Evolutionary conservation across 768 basidiomycete genomes (phyloP), one percentile per base, ranked within the genome.

Genomic region (Tricholomella constricta): DNA sequence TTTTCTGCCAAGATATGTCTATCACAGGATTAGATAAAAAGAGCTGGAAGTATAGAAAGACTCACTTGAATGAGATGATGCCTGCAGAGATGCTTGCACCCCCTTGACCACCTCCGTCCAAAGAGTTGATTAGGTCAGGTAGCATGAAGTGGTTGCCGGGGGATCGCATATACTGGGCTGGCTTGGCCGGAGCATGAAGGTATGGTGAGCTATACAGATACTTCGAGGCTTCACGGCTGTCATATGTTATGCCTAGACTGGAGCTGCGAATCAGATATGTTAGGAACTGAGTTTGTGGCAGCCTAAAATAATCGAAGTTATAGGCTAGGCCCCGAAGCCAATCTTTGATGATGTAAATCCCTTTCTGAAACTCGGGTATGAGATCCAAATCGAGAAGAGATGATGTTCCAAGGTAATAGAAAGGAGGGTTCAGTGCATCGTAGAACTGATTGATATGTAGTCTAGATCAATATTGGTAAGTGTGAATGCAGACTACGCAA

Each of bases 351-450:
- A 75, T 65, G 6, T 63, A 60, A 1, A 77, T 64, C 4, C 68
- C 72, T 19, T 64, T 62, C 1, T 61, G 58, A 27, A 71, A 72
- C 49, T 78, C 74, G 0, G 77, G 76, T 25, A 82, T 76, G 10
- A 55, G 23, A 1, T 57, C 55, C 9, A 67, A 48, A 29, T 75
- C 65, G 1, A 83, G 62, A 40, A 67, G 56, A 0, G 72, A 62
- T 0, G 63, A 48, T 0, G 78, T 74, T 4, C 85, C 86, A 38
- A 83, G 68, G n/a, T 63, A 50, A 49, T 78, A 66, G 43, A 64
- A 71, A 1, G 78, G 62, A 2, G 86, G 85, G 53, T 76, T 71
- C 6, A 86, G 45, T 1, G 76, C 72, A 17, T 80, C 77, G 48
- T 83, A 78, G 0, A 86, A 64, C 23, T 67, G 71, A 4, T 56